Conservation (phyloP, 257 asterid genomes). For the Gentiana dahurica region DNA sequence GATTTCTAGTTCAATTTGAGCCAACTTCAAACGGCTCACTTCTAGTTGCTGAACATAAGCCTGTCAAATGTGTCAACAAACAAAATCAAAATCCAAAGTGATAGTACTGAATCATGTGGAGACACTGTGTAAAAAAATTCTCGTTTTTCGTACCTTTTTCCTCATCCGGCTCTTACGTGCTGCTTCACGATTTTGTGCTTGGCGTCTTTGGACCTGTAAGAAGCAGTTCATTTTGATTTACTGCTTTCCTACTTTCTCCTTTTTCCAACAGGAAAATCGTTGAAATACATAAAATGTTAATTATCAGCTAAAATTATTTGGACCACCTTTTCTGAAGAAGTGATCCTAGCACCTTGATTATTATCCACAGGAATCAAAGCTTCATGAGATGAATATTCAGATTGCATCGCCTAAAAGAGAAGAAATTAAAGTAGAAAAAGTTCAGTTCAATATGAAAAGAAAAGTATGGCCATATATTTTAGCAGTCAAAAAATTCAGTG, state of each 20-base stretch:
- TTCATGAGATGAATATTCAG: constrained; percentile 56
- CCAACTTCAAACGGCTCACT: constrained; percentile 77
- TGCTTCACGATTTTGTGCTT: constrained; percentile 95
- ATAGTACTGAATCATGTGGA: background rate
- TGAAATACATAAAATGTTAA: background rate
- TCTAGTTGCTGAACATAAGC: constrained; percentile 91
- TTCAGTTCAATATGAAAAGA: background rate
- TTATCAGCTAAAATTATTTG: background rate
- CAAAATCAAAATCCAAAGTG: background rate
- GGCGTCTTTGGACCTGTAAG: constrained; percentile 59
- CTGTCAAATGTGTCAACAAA: constrained; percentile 19
- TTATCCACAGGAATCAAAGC: constrained; percentile 45
- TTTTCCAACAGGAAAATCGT: background rate
- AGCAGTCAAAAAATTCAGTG: background rate
- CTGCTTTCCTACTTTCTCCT: background rate
- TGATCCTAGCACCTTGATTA: constrained; percentile 34
- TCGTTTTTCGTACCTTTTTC: constrained; percentile 49
- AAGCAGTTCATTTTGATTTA: background rate
- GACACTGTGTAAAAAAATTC: too few species aligned
- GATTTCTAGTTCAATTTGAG: constrained; percentile 84
- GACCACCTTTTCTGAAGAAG: constrained; percentile 61
- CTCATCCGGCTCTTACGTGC: constrained; percentile 82
- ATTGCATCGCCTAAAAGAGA: constrained; percentile 16
- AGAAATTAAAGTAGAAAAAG: background rate
- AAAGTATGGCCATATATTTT: too few species aligned